phyloP scores from a whole-genome alignment of 352 stramenopile genomes.

The Pythium oligandrum region DNA sequence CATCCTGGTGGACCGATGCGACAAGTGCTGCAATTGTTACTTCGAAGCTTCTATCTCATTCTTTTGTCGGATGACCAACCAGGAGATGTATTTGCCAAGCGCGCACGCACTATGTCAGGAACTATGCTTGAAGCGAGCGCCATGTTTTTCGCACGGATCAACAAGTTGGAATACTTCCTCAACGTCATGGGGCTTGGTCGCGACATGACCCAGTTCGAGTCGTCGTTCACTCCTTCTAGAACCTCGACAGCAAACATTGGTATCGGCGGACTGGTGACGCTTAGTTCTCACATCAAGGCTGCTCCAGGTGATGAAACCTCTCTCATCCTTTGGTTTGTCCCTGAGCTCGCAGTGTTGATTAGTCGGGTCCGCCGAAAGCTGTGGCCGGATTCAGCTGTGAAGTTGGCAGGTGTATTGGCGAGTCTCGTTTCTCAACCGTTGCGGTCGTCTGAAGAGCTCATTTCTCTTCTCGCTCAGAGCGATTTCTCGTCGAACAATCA shows the following conservation, averaged over 20 bases:
- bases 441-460: constrained; percentile 64
- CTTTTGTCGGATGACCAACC: constrained; percentile 45
- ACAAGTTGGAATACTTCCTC: constrained; percentile 85
- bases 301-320: constrained; percentile 72
- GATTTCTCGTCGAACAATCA: constrained; percentile 72
- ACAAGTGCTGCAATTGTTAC: constrained; percentile 70
- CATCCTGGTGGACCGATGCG: constrained; percentile 79
- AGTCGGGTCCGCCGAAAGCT: constrained; percentile 56
- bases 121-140: constrained; percentile 16
- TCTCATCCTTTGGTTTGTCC: constrained; percentile 70
- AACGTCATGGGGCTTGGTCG: constrained; percentile 72
- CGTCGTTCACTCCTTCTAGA: constrained; percentile 61
- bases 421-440: constrained; percentile 55
- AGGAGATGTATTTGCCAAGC: constrained; percentile 9
- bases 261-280: constrained; percentile 36
- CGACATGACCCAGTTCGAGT: constrained; percentile 67
- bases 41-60: constrained; percentile 71
- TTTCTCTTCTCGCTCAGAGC: constrained; percentile 36
- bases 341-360: constrained; percentile 65
- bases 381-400: constrained; percentile 69
- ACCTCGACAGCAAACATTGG: constrained; percentile 24
- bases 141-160: constrained; percentile 73
- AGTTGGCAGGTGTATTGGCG: constrained; percentile 60
- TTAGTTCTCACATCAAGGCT: constrained; percentile 55
- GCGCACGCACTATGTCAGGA: neutral